phyloP scores from a whole-genome alignment of 306 rosid species.

The Cucurbita maxima region DNA sequence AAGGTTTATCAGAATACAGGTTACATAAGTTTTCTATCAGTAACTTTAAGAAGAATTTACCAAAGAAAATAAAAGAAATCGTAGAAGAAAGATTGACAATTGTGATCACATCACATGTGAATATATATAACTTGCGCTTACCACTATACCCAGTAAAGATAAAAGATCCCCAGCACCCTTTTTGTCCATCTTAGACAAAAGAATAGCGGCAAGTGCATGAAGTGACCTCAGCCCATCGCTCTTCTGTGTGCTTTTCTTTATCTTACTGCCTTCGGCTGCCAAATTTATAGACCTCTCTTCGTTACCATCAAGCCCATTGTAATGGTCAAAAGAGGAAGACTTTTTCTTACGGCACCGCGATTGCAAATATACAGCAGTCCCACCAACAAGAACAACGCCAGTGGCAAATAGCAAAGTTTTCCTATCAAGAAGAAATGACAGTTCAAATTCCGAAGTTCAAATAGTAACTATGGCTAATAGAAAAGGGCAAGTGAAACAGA shows the following conservation, averaged over 20 bases:
- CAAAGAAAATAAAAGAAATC: neutral
- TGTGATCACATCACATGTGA: neutral
- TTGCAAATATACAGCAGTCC: slow-evolving; percentile 68
- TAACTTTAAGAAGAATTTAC: neutral
- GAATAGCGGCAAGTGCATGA: slow-evolving; percentile 65
- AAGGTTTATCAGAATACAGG: neutral
- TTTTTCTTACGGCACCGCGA: slow-evolving; percentile 43
- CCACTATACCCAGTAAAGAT: slow-evolving; percentile 57
- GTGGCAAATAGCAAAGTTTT: slow-evolving; percentile 76
- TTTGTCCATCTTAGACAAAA: slow-evolving; percentile 57
- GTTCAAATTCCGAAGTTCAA: neutral
- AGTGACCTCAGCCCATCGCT: slow-evolving; percentile 58
- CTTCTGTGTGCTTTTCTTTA: slow-evolving; percentile 27
- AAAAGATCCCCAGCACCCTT: slow-evolving; percentile 59
- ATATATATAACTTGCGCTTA: slow-evolving; percentile 21
- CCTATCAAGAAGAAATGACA: slow-evolving; percentile 25
- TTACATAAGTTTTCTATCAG: neutral
- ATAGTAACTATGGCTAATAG: neutral
- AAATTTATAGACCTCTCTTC: slow-evolving; percentile 18
- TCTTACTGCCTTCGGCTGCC: slow-evolving; percentile 12
- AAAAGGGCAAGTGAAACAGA: neutral
- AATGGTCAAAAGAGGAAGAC: slow-evolving; percentile 19
- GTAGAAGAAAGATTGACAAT: neutral
- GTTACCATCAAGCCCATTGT: slow-evolving; percentile 37
- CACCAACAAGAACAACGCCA: slow-evolving; percentile 71